Base-by-base conservation (phyloP, 2,329 filamentous ascomycete species). In the Scortechinia acanthostroma region DNA sequence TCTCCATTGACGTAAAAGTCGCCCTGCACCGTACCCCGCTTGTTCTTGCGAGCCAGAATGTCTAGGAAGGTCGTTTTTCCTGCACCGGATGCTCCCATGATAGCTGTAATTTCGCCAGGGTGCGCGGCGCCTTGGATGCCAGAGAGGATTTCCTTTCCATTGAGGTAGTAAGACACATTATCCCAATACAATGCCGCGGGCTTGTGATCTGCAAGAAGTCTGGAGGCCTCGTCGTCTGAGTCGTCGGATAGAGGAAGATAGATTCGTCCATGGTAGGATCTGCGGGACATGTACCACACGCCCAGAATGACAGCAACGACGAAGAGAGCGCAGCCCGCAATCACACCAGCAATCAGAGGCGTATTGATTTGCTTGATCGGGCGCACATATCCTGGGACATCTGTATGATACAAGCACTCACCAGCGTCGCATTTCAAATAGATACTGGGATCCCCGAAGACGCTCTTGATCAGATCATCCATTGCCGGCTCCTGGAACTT, bases 61-160 rank as follows among this genome's bases (percentile, higher is more conserved):
- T 98, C 93, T 40, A 98, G 71, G 63, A 98, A 97, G 0, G 90
- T 95, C 0, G 93, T 98, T 68, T 98, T 98, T 48, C 93, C 93
- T 35, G 93, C 94, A 22, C 93, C 93, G 1, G 93, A 98, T 4
- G 93, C 91, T 46, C 93, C 93, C 91, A 98, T 98, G 55, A 98
- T 95, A 5, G 93, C 93, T 52, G 91, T 88, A 4, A 97, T 80
- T 61, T 98, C 90, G n/a, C 94, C 94, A 2, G 91, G 90, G 53
- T 86, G 86, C n/a, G 91, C 91, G 35, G 89, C 82, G 42, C 93
- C 93, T 51, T 85, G 83, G 23, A 98, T 85, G 14, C 77, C 80
- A 15, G 76, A 75, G 2, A 98, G 71, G 42, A 98, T 96, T 44
- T 86, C 76, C 64, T 88, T 96, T 30, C 89, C 89, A 51, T 94